A percentile compares a stretch with the other conserved stretches of the same genome.
Conservation (phyloP, 2,329 filamentous ascomycete genomes). For the Hypoxylon sp. region DNA sequence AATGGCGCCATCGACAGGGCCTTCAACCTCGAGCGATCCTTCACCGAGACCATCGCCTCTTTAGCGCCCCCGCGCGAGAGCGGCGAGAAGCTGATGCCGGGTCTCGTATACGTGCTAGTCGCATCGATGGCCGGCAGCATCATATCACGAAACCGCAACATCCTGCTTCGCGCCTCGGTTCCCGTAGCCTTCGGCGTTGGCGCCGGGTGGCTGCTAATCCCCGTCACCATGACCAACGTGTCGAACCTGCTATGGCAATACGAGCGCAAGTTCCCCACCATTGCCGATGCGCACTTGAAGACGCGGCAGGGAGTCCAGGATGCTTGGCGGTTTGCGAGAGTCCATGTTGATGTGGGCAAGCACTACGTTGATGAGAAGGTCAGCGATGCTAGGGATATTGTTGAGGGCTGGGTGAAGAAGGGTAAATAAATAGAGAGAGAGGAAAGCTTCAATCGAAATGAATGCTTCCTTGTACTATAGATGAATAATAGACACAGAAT, state of each 20-base stretch:
- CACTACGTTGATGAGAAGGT: conserved; percentile 86
- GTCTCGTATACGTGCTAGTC: conserved; percentile 91
- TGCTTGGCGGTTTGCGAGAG: conserved; percentile 79
- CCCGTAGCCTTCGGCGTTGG: conserved; percentile 85
- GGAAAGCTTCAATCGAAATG: not conserved
- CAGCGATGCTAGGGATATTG: conserved; percentile 76
- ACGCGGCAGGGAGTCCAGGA: conserved; percentile 77
- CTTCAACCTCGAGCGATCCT: conserved; percentile 87
- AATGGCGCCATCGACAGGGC: conserved; percentile 85
- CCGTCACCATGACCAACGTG: conserved; percentile 91
- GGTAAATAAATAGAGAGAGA: conserved; percentile 71
- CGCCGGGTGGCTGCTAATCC: conserved; percentile 86
- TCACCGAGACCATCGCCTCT: conserved; percentile 89
- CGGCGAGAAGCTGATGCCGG: conserved; percentile 90
- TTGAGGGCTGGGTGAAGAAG: conserved; percentile 94
- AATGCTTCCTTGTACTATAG: conserved; percentile 46
- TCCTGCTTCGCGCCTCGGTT: conserved; percentile 81
- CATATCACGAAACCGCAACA: conserved; percentile 86
- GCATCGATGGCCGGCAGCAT: conserved; percentile 96
- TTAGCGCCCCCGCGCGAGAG: conserved; percentile 88
- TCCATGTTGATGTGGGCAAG: conserved; percentile 78
- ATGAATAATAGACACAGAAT: conserved; percentile 49
- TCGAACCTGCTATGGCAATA: conserved; percentile 90
- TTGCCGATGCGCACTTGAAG: conserved; percentile 84
- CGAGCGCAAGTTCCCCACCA: conserved; percentile 86